These are phyloP conservation scores for Saccharomycopsis fibuligera DNA, from an alignment of 805 yeast species.

Conservation along the genomic window DNA sequence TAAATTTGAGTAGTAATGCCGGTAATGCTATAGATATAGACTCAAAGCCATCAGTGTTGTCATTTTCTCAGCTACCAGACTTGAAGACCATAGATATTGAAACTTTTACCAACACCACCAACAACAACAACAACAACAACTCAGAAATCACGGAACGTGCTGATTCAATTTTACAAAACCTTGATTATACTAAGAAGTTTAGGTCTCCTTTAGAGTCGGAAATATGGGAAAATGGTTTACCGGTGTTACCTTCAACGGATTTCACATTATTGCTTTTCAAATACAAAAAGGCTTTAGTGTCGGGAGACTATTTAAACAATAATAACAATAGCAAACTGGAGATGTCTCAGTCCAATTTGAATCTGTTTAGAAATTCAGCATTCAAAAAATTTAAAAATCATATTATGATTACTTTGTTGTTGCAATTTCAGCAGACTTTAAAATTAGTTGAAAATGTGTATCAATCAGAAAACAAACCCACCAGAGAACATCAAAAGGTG, in stretches of 20 bases:
- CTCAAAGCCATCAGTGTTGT: too few species aligned
- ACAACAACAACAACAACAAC: too few species aligned
- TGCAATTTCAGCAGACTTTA: not conserved
- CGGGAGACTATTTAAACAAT: not conserved
- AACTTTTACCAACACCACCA: too few species aligned
- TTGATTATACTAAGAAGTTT: too few species aligned
- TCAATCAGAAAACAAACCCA: not conserved
- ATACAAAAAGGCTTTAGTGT: not conserved
- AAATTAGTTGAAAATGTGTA: constrained; percentile 1
- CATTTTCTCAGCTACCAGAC: too few species aligned
- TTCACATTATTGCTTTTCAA: constrained; percentile 7
- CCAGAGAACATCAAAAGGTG: not conserved
- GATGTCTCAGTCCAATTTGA: constrained; percentile 1
- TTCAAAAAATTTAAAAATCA: constrained; percentile 2
- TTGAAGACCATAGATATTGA: too few species aligned
- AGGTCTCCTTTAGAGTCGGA: constrained; percentile 8
- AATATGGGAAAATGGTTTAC: constrained; percentile 19
- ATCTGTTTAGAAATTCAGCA: not conserved
- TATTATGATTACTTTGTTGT: not conserved
- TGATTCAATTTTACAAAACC: too few species aligned
- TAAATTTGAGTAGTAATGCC: too few species aligned
- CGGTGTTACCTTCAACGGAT: constrained; percentile 12
- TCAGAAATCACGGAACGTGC: too few species aligned
- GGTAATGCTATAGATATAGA: too few species aligned
- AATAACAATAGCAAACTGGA: too few species aligned